phyloP scores from a whole-genome alignment of 345 rosid genomes.

The Firmiana major region DNA sequence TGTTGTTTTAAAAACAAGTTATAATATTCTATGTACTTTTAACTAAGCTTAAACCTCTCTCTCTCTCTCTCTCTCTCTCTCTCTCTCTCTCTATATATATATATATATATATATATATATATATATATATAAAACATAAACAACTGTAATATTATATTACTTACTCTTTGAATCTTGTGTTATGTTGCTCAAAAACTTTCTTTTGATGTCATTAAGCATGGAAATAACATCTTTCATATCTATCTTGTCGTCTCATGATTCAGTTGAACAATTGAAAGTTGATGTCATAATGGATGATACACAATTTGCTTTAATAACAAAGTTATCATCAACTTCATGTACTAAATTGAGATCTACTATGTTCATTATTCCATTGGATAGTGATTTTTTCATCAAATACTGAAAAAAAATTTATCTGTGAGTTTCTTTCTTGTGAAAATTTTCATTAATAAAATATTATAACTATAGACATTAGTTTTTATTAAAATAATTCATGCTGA shows the following conservation, averaged over 20 bases:
- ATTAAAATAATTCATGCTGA: neutral
- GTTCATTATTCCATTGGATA: neutral
- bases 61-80: no score
- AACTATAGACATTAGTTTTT: neutral
- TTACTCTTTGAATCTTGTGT: no score
- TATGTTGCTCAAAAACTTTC: no score
- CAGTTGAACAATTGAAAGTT: slow-evolving; percentile 3
- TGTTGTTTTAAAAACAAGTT: neutral
- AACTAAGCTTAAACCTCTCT: no score
- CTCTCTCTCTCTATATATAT: no score
- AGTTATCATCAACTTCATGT: neutral
- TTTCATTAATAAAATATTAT: neutral
- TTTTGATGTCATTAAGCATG: no score
- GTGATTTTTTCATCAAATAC: neutral
- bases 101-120: no score
- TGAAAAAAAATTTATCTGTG: neutral
- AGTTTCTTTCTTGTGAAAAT: neutral
- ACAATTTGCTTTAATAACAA: neutral
- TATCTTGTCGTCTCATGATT: neutral
- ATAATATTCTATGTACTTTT: no score
- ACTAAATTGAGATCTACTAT: neutral
- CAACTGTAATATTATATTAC: no score
- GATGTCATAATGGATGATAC: slow-evolving; percentile 4
- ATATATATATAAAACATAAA: neutral
- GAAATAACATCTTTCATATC: no score